Evolutionary conservation across 306 rosid species (phyloP).

Genomic region (Vicia sativa): DNA sequence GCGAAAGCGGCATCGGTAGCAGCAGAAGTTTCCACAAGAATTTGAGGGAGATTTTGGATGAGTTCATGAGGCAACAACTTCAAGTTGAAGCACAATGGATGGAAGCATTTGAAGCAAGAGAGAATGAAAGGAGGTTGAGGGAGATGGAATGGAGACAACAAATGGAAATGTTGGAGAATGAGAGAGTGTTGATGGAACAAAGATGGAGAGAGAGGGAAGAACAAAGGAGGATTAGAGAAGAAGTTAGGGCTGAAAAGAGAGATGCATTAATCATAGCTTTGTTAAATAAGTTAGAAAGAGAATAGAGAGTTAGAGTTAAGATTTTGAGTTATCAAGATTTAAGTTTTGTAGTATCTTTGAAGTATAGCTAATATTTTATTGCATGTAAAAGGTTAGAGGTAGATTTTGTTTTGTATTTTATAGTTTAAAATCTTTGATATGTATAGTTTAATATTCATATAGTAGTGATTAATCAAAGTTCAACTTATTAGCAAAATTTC

Average conservation of each 20-base stretch:
- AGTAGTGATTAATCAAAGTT: too few species aligned
- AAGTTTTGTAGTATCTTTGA: neutral
- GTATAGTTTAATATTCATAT: slow-evolving; percentile 33
- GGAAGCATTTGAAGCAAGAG: slow-evolving; percentile 77
- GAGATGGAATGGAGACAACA: slow-evolving; percentile 89
- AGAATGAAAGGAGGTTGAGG: slow-evolving; percentile 68
- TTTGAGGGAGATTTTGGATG: slow-evolving; percentile 71
- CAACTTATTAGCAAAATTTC: too few species aligned
- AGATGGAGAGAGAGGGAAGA: slow-evolving; percentile 95
- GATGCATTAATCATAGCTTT: slow-evolving; percentile 75
- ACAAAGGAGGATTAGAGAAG: slow-evolving; percentile 78
- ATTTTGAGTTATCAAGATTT: neutral
- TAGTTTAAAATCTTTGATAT: slow-evolving; percentile 6
- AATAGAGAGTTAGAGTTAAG: slow-evolving; percentile 35
- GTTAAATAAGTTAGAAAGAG: slow-evolving; percentile 60
- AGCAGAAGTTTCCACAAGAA: slow-evolving; percentile 10
- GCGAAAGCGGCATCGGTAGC: neutral
- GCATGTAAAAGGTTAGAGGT: neutral
- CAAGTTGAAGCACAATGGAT: slow-evolving; percentile 80
- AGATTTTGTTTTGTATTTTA: neutral
- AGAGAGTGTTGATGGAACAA: slow-evolving; percentile 78
- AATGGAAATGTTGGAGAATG: slow-evolving; percentile 81
- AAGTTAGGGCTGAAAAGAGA: slow-evolving; percentile 90
- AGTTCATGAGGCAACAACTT: slow-evolving; percentile 76
- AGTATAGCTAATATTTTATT: neutral